Evolutionary conservation across 305 asterid genomes (phyloP).

Genomic region (Striga hermonthica): DNA sequence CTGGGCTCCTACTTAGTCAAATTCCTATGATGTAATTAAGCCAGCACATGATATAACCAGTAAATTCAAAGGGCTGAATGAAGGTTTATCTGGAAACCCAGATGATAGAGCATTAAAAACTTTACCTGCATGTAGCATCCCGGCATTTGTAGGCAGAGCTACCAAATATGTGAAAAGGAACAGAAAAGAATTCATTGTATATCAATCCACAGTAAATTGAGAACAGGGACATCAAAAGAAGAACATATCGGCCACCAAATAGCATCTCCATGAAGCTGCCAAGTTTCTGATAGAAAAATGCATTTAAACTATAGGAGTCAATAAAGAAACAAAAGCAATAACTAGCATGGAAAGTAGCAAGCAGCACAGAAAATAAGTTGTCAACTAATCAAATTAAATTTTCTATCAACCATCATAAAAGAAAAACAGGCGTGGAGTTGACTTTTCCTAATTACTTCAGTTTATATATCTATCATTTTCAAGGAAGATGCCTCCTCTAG

Average conservation of each 20-base stretch:
- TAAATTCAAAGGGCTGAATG: neutral
- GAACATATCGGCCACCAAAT: conserved; percentile 93
- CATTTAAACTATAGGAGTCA: conserved; percentile 10
- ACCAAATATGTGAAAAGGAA: conserved; percentile 97
- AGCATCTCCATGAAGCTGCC: conserved; percentile 99
- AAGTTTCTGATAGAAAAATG: conserved; percentile 70
- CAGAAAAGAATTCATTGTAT: conserved; percentile 96
- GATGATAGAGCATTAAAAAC: no score
- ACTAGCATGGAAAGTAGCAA: neutral
- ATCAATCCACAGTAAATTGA: conserved; percentile 95
- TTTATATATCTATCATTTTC: conserved; percentile 3
- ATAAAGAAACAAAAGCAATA: conserved; percentile 7
- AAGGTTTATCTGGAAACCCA: neutral
- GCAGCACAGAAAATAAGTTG: neutral
- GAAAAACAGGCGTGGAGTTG: neutral
- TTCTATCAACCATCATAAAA: conserved; percentile 25
- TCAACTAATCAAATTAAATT: conserved; percentile 5
- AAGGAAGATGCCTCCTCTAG: no score
- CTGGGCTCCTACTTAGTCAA: neutral
- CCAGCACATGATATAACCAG: neutral
- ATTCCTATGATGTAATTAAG: neutral
- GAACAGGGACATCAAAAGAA: conserved; percentile 89
- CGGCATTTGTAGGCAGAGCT: conserved; percentile 87
- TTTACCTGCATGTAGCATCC: conserved; percentile 90
- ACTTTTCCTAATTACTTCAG: conserved; percentile 14